Base-by-base conservation (phyloP, 2,329 filamentous ascomycete species). In the Huntiella moniliformis region DNA sequence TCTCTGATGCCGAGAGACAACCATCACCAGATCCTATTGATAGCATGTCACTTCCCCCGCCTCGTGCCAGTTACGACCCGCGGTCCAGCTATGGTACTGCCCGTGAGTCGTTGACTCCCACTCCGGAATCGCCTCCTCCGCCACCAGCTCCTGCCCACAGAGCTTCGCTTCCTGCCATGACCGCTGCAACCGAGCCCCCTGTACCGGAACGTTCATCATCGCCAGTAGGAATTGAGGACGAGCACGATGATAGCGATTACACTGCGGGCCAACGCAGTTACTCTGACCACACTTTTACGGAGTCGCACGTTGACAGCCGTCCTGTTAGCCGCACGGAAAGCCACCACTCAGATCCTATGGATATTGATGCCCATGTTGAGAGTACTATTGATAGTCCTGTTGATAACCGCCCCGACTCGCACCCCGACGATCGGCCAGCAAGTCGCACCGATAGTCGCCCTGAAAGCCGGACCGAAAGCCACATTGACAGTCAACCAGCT, bases 1-100 rank as follows among this genome's bases (percentile, higher is more conserved):
- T 36, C 28, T 42, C 45, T 10, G 40, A 76, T 52, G 71, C 68
- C 37, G 74, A 77, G 15, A 17, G 44, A 36, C 31, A 48, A 5
- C 45, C 38, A 17, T 44, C 37, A 13, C 31, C 33, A 5, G 40
- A 49, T 10, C 38, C 33, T 15, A 32, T 32, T 16, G 47, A 43
- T 4, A 46, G 13, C 5, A 34, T 49, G 12, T 43, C 39, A 3
- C 44, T 44, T 4, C 47, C 47, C 16, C 43, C 47, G 4, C 42
- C 47, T 13, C 34, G 35, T 33, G 18, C 17, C 16, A 38, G 39
- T 4, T 32, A n/a, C 8, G 42, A 35, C 32, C 22, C 22, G 2
- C 47, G 44, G 12, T 43, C 43, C 4, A 49, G 44, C 43, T 42
- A 28, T 35, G 44, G 47, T 3, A 43, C 43, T 28, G 28, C 33